A percentile compares a stretch with the other conserved stretches of the same genome.
Evolutionary conservation across 805 yeast species (phyloP).

Genomic region (Clavispora phyllophila): DNA sequence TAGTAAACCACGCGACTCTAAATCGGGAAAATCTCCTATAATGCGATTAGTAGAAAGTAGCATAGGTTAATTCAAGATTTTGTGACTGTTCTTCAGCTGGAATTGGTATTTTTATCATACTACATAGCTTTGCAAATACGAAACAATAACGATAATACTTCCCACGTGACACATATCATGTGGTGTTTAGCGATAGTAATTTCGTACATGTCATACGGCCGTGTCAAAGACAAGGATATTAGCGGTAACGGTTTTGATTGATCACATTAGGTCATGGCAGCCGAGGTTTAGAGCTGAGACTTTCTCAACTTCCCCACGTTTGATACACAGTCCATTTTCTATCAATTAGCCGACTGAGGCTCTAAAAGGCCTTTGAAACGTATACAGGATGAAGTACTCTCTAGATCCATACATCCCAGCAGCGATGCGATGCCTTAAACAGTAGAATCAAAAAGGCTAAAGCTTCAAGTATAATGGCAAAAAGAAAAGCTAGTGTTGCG

Average conservation of each 20-base stretch:
- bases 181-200: not conserved
- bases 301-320: no score
- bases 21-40: not conserved
- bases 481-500: conserved; percentile 8
- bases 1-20: not conserved
- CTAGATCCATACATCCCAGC: not conserved
- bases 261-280: no score
- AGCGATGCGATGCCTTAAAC: not conserved
- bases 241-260: no score
- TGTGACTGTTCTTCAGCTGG: no score
- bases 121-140: not conserved
- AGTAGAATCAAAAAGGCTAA: not conserved
- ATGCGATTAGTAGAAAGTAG: not conserved
- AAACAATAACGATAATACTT: not conserved
- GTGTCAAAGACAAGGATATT: no score
- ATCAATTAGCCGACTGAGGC: no score
- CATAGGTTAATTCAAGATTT: not conserved
- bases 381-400: not conserved
- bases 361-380: no score
- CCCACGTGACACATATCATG: not conserved
- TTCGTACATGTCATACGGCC: no score
- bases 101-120: no score
- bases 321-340: no score
- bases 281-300: no score
- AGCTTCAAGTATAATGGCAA: conserved; percentile 7